Base-by-base conservation (phyloP, 352 stramenopile species). In the Pythium apleroticum region DNA sequence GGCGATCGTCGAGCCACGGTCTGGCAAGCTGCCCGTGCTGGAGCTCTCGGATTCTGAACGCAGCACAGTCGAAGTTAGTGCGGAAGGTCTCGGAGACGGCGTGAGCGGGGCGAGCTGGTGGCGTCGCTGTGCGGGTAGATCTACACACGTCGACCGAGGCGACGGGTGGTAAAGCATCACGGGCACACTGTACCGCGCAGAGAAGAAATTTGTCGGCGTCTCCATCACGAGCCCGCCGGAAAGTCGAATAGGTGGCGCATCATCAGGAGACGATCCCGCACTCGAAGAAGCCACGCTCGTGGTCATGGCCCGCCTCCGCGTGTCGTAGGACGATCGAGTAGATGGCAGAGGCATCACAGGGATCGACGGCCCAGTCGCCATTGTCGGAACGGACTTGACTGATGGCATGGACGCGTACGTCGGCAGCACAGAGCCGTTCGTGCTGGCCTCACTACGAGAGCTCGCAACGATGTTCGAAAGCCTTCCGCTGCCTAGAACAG, bases 201-300 rank as follows among this genome's bases (percentile, higher is more conserved):
- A 28, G 39, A 60, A 61, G 63, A 61, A 70, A 25, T 31, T 54
- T 8, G 55, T 43, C 3, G 65, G 65, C 15, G 59, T 54, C 39
- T 72, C 65, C 65, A 72, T 72, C 17, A 65, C 65, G 22, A 72
- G 24, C 0, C 65, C 65, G 35, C 65, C 59, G 1, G 65, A 72
- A 1, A 64, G 30, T 0, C 65, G 65, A 27, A 68, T 68, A 1
- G 53, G 65, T 31, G 52, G 55, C n/a, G 57, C 25, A 3, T 67
- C 52, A 52, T 62, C 31, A 35, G 45, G 35, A 24, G 55, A 66
- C 2, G 61, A 59, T 35, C 27, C 15, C 49, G 37, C 37, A 25
- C 14, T 24, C n/a, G n/a, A n/a, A 27, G 35, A 10, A 2, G 57
- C 25, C 3, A 54, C 37, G 28, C 45, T 62, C 35, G 49, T 28